phyloP scores from a whole-genome alignment of 129 eudicot species.

The Apium graveolens region DNA sequence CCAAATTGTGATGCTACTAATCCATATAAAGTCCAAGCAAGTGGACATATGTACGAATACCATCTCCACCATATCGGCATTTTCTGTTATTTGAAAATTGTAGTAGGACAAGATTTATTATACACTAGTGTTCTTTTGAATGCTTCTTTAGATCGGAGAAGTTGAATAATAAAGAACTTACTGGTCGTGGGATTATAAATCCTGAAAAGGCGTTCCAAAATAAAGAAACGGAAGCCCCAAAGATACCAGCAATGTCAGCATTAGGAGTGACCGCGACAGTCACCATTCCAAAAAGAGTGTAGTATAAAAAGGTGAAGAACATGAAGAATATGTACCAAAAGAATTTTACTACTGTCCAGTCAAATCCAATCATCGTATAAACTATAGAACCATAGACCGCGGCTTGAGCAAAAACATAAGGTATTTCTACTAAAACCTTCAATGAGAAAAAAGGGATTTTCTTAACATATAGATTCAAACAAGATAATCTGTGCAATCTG shows the following conservation, averaged over 20 bases:
- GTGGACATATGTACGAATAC: slow-evolving; percentile 40
- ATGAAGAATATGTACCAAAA: slow-evolving; percentile 57
- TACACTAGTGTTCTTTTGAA: neutral
- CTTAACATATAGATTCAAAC: neutral
- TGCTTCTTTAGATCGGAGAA: neutral
- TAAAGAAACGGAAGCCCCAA: slow-evolving; percentile 31
- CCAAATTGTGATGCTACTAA: slow-evolving; percentile 43
- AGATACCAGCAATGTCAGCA: slow-evolving; percentile 41
- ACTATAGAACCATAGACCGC: slow-evolving; percentile 36
- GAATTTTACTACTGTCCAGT: slow-evolving; percentile 65
- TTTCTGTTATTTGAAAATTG: slow-evolving; percentile 17
- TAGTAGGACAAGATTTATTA: neutral
- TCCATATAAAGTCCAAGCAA: slow-evolving; percentile 44
- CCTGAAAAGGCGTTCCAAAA: slow-evolving; percentile 69
- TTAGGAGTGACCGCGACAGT: slow-evolving; percentile 56
- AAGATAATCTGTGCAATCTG: neutral
- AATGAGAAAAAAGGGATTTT: neutral
- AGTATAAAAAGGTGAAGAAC: slow-evolving; percentile 47
- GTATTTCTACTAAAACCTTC: slow-evolving; percentile 63
- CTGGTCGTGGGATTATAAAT: slow-evolving; percentile 49
- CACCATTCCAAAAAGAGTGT: slow-evolving; percentile 83
- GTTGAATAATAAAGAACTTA: slow-evolving; percentile 10
- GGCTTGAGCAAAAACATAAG: slow-evolving; percentile 45
- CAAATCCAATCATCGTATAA: slow-evolving; percentile 63
- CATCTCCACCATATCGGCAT: slow-evolving; percentile 59